Evolutionary conservation across 2,329 filamentous ascomycete genomes (phyloP).

Genomic region (Paracoccidioides brasiliensis): DNA sequence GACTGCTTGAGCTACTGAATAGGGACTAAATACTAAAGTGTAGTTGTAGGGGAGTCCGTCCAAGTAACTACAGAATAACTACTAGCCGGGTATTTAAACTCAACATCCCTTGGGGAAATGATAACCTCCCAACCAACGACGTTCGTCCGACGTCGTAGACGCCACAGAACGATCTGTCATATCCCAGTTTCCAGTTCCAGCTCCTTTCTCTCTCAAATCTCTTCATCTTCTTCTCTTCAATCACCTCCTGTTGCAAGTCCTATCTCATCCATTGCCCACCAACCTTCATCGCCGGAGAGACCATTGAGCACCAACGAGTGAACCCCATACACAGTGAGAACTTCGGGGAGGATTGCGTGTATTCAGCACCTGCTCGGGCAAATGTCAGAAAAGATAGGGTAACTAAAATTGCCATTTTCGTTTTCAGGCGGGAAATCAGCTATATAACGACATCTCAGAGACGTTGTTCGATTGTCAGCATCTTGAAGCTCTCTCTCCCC

Average conservation of each 20-base stretch:
- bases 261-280: neutral
- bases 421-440: no score
- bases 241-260: neutral
- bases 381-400: neutral
- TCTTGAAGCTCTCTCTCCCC: no score
- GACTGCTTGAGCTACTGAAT: no score
- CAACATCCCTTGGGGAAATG: neutral
- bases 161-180: no score
- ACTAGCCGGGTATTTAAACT: no score
- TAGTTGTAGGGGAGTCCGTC: no score
- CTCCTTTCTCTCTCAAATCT: no score
- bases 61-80: no score
- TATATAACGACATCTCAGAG: no score
- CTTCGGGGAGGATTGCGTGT: neutral
- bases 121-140: neutral
- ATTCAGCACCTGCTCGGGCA: neutral
- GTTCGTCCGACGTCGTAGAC: no score
- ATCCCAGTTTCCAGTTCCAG: neutral
- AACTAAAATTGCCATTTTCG: neutral
- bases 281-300: neutral
- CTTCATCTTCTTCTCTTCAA: neutral
- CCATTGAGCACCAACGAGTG: neutral
- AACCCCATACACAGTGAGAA: neutral
- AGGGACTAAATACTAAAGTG: no score
- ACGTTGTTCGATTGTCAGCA: no score